Conservation (phyloP, 495 filamentous ascomycete genomes). For the Penicillium turbatum region DNA sequence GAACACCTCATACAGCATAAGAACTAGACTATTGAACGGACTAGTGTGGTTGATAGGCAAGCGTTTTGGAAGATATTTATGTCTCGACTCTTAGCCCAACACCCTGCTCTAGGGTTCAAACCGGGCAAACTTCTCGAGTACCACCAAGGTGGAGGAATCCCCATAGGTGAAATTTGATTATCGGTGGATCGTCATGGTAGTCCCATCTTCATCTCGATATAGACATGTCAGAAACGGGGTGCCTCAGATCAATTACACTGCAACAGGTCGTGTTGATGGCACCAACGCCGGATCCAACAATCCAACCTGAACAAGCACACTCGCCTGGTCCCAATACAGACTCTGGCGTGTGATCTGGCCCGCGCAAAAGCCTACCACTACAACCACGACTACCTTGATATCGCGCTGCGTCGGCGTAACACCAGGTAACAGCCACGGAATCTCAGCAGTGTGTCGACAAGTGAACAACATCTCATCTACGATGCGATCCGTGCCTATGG, state of each 20-base stretch:
- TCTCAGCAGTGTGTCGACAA: slow-evolving; percentile 65
- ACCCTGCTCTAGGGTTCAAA: too few relatives aligned
- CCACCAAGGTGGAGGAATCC: too few relatives aligned
- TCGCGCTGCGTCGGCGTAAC: slow-evolving; percentile 63
- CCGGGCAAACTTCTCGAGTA: too few relatives aligned
- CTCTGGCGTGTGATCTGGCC: slow-evolving; percentile 72
- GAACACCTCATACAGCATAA: too few relatives aligned
- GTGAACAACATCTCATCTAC: slow-evolving; percentile 54
- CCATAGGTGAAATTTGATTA: too few relatives aligned
- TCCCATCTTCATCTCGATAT: background rate
- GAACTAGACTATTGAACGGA: too few relatives aligned
- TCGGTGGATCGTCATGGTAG: background rate
- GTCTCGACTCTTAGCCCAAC: too few relatives aligned
- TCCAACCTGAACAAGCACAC: slow-evolving; percentile 70
- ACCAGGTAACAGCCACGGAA: slow-evolving; percentile 76
- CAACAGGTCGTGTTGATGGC: slow-evolving; percentile 11
- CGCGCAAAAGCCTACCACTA: slow-evolving; percentile 67
- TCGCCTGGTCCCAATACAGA: slow-evolving; percentile 83
- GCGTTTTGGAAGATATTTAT: too few relatives aligned
- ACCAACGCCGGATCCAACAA: slow-evolving; percentile 59
- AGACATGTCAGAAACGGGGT: too few relatives aligned
- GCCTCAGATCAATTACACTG: background rate
- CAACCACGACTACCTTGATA: slow-evolving; percentile 64
- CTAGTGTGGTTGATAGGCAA: too few relatives aligned
- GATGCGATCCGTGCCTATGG: slow-evolving; percentile 54